Conservation (phyloP, 1,284 basidiomycete genomes). For the Microstroma glucosiphilum region DNA sequence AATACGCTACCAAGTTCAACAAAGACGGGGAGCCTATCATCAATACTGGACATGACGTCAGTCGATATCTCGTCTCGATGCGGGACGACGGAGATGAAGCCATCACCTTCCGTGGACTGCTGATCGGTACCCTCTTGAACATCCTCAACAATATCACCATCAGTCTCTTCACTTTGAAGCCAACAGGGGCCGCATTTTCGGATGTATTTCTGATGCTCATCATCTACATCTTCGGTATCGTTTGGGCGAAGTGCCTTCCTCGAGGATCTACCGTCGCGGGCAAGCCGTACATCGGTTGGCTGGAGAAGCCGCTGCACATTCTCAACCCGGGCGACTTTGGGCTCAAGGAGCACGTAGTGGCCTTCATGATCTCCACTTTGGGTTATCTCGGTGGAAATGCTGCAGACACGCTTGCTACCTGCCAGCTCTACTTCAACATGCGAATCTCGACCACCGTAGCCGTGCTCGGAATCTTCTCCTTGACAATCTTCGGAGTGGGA, state of each 20-base stretch:
- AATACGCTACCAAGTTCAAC: background rate
- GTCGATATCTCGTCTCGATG: constrained; percentile 59
- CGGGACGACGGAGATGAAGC: constrained; percentile 61
- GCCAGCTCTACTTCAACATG: constrained; percentile 23
- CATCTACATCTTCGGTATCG: constrained; percentile 58
- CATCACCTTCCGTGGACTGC: constrained; percentile 59
- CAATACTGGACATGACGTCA: constrained; percentile 55
- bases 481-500: constrained; percentile 64
- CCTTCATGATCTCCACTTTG: constrained; percentile 61
- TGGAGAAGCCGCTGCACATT: constrained; percentile 20
- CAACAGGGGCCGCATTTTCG: constrained; percentile 57
- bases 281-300: background rate
- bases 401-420: constrained; percentile 19
- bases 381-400: constrained; percentile 14
- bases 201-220: constrained; percentile 62
- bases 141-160: constrained; percentile 57
- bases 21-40: background rate
- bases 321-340: constrained; percentile 61
- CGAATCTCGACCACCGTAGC: constrained; percentile 54
- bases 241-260: constrained; percentile 55
- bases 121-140: constrained; percentile 60
- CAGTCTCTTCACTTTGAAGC: constrained; percentile 58
- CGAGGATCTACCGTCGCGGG: constrained; percentile 30
- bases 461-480: constrained; percentile 62
- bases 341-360: constrained; percentile 62